Evolutionary conservation across 1,284 basidiomycete genomes (phyloP).

Genomic region (Kalmanozyma brasiliensis): DNA sequence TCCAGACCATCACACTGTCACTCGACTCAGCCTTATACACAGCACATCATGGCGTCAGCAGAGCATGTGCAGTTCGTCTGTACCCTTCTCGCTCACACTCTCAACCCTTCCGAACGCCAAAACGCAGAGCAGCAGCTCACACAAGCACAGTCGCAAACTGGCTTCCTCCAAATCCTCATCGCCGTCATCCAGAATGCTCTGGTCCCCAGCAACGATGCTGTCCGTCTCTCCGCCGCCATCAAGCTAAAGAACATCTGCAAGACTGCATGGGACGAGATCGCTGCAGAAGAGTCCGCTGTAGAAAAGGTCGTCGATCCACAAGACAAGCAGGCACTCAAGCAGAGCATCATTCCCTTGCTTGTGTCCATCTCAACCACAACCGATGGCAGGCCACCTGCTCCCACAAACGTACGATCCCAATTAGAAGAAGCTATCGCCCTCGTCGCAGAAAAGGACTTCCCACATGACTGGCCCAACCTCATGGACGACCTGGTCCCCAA

Average conservation of each 20-base stretch:
- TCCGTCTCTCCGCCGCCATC: conserved; percentile 65
- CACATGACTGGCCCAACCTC: conserved; percentile 56
- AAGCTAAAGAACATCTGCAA: conserved; percentile 67
- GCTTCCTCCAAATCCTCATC: conserved; percentile 61
- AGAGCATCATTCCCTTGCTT: conserved; percentile 83
- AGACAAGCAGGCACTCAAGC: conserved; percentile 77
- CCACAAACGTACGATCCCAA: conserved; percentile 58
- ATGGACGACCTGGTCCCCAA: conserved; percentile 69
- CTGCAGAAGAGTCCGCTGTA: conserved; percentile 39
- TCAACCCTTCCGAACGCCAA: conserved; percentile 55
- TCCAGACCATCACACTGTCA: conserved; percentile 5
- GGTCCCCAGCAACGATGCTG: conserved; percentile 40
- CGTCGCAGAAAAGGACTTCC: conserved; percentile 63
- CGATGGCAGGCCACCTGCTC: conserved; percentile 41
- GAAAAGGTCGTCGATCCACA: conserved; percentile 12
- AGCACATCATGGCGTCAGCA: conserved; percentile 24
- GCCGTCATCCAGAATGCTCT: conserved; percentile 53
- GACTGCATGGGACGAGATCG: conserved; percentile 60
- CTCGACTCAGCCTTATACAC: not conserved
- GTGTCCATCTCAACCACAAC: conserved; percentile 72
- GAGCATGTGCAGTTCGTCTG: conserved; percentile 59
- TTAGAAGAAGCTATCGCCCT: conserved; percentile 62
- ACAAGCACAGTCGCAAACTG: conserved; percentile 54
- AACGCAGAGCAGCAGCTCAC: conserved; percentile 58
- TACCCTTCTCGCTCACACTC: conserved; percentile 59